Conservation (phyloP, 352 stramenopile species). For the Globisporangium nagaii region DNA sequence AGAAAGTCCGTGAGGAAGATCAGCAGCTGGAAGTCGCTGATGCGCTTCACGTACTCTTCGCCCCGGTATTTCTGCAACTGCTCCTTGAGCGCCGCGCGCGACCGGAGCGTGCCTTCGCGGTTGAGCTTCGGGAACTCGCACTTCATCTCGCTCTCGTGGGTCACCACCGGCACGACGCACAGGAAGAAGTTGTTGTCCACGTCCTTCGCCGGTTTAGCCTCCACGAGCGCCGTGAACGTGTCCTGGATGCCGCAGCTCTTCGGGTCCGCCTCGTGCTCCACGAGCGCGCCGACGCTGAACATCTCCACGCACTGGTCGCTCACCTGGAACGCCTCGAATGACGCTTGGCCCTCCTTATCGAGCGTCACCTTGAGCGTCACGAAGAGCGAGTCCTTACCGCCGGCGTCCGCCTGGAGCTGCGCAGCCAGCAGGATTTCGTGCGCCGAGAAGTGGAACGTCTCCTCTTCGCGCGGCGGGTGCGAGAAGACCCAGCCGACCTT, state of each 20-base stretch:
- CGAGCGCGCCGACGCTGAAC: constrained; percentile 92
- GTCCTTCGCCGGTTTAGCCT: constrained; percentile 89
- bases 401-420: constrained; percentile 93
- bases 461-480: constrained; percentile 92
- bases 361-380: constrained; percentile 95
- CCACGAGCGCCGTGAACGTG: constrained; percentile 97
- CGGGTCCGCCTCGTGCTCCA: constrained; percentile 86
- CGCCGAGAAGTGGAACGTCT: constrained; percentile 93
- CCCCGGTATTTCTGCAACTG: constrained; percentile 79
- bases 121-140: constrained; percentile 93
- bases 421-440: constrained; percentile 91
- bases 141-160: constrained; percentile 91
- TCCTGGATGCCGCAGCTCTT: constrained; percentile 91
- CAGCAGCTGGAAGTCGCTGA: constrained; percentile 96
- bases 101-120: constrained; percentile 77
- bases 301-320: constrained; percentile 98
- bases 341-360: constrained; percentile 90
- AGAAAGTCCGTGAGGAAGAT: constrained; percentile 94
- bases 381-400: constrained; percentile 92
- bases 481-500: constrained; percentile 98
- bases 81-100: constrained; percentile 89
- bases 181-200: constrained; percentile 99
- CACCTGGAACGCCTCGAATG: constrained; percentile 97
- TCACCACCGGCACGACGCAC: constrained; percentile 93
- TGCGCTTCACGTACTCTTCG: constrained; percentile 81